phyloP scores from a whole-genome alignment of 2,329 filamentous ascomycete species.

The Colletotrichum melonis region DNA sequence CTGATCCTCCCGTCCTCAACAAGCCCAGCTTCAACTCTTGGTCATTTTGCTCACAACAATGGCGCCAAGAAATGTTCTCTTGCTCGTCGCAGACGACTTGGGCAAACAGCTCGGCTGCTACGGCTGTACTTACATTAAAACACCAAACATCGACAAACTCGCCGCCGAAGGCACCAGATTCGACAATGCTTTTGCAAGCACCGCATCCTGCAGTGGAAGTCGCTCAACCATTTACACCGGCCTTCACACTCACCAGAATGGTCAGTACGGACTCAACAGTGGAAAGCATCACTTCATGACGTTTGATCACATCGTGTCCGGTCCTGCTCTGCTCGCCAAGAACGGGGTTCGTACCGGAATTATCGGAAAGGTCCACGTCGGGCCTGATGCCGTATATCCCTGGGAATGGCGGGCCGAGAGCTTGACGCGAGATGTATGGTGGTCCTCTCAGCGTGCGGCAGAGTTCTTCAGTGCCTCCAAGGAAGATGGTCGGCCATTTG shows the following conservation, averaged over 20 bases:
- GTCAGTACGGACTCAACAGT: slow-evolving; percentile 52
- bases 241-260: slow-evolving; percentile 60
- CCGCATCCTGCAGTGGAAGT: slow-evolving; percentile 60
- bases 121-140: slow-evolving; percentile 43
- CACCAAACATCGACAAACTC: slow-evolving; percentile 54
- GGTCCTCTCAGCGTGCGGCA: neutral
- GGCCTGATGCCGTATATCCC: neutral
- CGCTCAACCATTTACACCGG: slow-evolving; percentile 61
- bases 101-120: slow-evolving; percentile 52
- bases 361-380: neutral
- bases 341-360: neutral
- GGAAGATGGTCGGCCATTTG: neutral
- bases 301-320: neutral
- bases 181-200: slow-evolving; percentile 54
- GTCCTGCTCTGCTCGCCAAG: neutral
- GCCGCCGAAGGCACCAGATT: slow-evolving; percentile 51
- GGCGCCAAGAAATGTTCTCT: slow-evolving; percentile 47
- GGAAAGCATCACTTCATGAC: neutral
- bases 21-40: too few relatives aligned
- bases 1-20: too few relatives aligned
- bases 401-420: neutral
- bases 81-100: slow-evolving; percentile 56
- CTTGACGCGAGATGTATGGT: neutral
- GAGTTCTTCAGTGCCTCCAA: neutral
- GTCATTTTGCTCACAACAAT: neutral